A percentile compares a stretch with the other conserved stretches of the same genome.
These are phyloP conservation scores for Quercus tomentella DNA, from an alignment of 331 rosid species.

Conservation along the genomic window DNA sequence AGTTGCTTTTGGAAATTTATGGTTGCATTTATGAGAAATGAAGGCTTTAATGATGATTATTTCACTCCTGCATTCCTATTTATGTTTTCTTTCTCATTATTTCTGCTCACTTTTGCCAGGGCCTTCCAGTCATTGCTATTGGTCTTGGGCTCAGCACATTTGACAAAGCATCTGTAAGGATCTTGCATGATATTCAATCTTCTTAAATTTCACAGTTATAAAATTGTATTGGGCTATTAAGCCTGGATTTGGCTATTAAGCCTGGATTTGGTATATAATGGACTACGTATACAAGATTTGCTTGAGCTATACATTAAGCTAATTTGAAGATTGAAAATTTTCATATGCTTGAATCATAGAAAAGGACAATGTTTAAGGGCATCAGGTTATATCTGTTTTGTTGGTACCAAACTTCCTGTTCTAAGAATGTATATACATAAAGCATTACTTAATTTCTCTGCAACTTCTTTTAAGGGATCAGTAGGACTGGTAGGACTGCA, in stretches of 20 bases:
- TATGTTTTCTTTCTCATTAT: constrained; percentile 9
- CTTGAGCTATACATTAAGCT: not conserved
- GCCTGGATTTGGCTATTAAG: not conserved
- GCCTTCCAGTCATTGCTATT: constrained; percentile 62
- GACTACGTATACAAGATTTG: not conserved
- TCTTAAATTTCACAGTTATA: not conserved
- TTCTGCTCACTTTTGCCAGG: constrained; percentile 36
- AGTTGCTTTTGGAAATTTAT: not conserved
- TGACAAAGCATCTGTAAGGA: constrained; percentile 94
- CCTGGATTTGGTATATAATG: not conserved
- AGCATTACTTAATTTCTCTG: not conserved
- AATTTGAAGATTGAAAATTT: not conserved
- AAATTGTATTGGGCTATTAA: not conserved
- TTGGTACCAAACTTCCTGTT: too few relatives aligned
- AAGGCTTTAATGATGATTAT: not conserved
- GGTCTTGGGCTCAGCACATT: constrained; percentile 80
- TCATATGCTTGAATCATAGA: too few relatives aligned
- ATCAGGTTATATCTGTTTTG: not conserved
- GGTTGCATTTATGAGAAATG: not conserved
- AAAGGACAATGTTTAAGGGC: not conserved
- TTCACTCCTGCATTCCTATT: constrained; percentile 1
- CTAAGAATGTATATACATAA: not conserved
- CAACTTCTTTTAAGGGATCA: too few relatives aligned
- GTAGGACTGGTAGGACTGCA: too few relatives aligned
- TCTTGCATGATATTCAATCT: constrained; percentile 9